Evolutionary conservation across 768 basidiomycete genomes (phyloP).

Genomic region (Lepiota venenata): DNA sequence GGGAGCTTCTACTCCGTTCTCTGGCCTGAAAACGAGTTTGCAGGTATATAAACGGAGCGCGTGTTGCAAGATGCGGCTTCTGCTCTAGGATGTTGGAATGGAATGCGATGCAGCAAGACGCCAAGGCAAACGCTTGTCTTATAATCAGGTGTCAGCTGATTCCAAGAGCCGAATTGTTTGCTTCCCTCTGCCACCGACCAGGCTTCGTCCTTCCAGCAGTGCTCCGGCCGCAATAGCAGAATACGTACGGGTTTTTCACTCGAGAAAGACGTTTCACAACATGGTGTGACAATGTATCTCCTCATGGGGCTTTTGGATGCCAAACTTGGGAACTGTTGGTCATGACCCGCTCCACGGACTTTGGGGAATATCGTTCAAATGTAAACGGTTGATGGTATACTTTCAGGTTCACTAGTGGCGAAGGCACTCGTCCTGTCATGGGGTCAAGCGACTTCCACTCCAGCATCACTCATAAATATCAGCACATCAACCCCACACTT

Average conservation of each 20-base stretch:
- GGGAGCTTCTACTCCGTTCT: too few species aligned
- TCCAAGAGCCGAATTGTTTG: too few species aligned
- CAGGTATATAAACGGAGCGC: too few species aligned
- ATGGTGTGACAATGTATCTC: background rate
- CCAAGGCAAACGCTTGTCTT: too few species aligned
- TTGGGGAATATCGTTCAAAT: background rate
- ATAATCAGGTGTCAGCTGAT: too few species aligned
- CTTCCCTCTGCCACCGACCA: background rate
- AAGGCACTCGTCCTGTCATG: background rate
- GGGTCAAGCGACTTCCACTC: background rate
- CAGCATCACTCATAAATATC: background rate
- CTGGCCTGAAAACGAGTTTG: too few species aligned
- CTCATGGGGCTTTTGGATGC: background rate
- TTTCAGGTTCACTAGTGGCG: background rate
- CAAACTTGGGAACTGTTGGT: constrained; percentile 4
- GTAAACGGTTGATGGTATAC: background rate
- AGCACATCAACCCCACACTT: background rate
- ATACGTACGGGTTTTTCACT: too few species aligned
- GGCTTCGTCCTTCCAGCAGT: background rate
- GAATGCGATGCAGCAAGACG: too few species aligned
- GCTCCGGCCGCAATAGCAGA: background rate
- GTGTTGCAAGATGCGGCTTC: too few species aligned
- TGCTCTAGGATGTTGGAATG: too few species aligned
- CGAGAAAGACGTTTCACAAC: too few species aligned
- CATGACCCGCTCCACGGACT: background rate